phyloP scores from a whole-genome alignment of 1,284 basidiomycete genomes.

The Cutaneotrichosporon sp. region DNA sequence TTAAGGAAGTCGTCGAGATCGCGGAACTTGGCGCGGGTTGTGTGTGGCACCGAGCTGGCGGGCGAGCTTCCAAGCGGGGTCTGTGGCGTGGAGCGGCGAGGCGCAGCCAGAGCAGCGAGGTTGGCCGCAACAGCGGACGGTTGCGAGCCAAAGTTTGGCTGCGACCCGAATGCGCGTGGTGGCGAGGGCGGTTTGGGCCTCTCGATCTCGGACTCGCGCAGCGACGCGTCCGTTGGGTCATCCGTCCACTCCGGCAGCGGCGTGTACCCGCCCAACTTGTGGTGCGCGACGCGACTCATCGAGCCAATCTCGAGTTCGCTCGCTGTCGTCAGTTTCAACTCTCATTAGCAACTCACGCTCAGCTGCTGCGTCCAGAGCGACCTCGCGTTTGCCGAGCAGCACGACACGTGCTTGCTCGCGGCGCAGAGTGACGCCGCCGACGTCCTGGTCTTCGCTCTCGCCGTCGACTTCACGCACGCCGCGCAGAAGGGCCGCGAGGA shows the following conservation, averaged over 20 bases:
- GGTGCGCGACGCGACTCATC: slow-evolving; percentile 41
- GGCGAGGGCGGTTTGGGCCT: background rate
- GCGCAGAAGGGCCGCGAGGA: slow-evolving; percentile 68
- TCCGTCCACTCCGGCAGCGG: slow-evolving; percentile 53
- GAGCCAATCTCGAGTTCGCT: slow-evolving; percentile 44
- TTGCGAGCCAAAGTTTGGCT: background rate
- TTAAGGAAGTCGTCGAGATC: slow-evolving; percentile 53
- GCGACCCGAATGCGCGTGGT: slow-evolving; percentile 1
- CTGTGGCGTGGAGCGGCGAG: slow-evolving; percentile 9
- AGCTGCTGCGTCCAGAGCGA: slow-evolving; percentile 40
- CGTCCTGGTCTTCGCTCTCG: slow-evolving; percentile 53
- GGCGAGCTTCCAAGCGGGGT: slow-evolving; percentile 18
- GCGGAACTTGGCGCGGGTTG: slow-evolving; percentile 39
- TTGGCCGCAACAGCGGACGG: background rate
- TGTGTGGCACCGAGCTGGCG: slow-evolving; percentile 16
- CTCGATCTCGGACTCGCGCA: slow-evolving; percentile 52
- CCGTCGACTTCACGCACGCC: slow-evolving; percentile 49
- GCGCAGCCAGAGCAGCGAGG: slow-evolving; percentile 4
- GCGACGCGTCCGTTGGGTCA: slow-evolving; percentile 53
- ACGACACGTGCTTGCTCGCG: slow-evolving; percentile 76
- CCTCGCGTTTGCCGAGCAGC: slow-evolving; percentile 68
- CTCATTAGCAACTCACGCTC: slow-evolving; percentile 58
- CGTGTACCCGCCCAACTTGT: slow-evolving; percentile 42
- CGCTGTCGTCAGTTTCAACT: slow-evolving; percentile 11
- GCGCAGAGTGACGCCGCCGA: slow-evolving; percentile 71